Conservation (phyloP, 345 rosid genomes). For the Lepidium africanum region DNA sequence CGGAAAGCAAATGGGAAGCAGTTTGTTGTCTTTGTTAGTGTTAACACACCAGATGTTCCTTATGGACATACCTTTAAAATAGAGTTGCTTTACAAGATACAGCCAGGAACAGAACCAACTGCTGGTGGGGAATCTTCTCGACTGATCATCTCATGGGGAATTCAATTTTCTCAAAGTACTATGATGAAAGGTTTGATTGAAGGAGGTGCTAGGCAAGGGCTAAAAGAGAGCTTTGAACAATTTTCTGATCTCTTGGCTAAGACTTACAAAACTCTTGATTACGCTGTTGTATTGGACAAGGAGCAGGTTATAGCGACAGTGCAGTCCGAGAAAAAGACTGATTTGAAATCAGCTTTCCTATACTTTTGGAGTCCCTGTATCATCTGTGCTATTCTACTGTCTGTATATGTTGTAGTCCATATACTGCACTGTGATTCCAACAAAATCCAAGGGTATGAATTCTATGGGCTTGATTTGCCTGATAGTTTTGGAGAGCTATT, state of each 20-base stretch:
- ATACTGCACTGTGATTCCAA: slow-evolving; percentile 44
- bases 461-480: slow-evolving; percentile 70
- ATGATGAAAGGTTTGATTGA: slow-evolving; percentile 85
- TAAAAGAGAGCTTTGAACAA: slow-evolving; percentile 67
- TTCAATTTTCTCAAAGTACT: slow-evolving; percentile 54
- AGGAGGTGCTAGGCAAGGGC: slow-evolving; percentile 78
- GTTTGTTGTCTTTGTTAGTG: slow-evolving; percentile 46
- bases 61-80: slow-evolving; percentile 61
- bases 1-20: slow-evolving; percentile 47
- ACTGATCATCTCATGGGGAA: slow-evolving; percentile 67
- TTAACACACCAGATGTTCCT: slow-evolving; percentile 79
- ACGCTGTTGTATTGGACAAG: slow-evolving; percentile 32
- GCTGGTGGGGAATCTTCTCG: slow-evolving; percentile 52
- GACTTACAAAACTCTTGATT: slow-evolving; percentile 39
- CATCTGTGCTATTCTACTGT: slow-evolving; percentile 45
- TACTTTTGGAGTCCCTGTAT: slow-evolving; percentile 69
- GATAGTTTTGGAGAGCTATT: slow-evolving; percentile 84
- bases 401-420: slow-evolving; percentile 51
- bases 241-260: slow-evolving; percentile 49
- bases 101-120: slow-evolving; percentile 42
- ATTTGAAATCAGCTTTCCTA: slow-evolving; percentile 46
- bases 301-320: slow-evolving; percentile 53
- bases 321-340: slow-evolving; percentile 57
- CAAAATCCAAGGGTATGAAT: slow-evolving; percentile 60
- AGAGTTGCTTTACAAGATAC: slow-evolving; percentile 72